phyloP scores from a whole-genome alignment of 305 asterid genomes.

The Plantago coronopus region DNA sequence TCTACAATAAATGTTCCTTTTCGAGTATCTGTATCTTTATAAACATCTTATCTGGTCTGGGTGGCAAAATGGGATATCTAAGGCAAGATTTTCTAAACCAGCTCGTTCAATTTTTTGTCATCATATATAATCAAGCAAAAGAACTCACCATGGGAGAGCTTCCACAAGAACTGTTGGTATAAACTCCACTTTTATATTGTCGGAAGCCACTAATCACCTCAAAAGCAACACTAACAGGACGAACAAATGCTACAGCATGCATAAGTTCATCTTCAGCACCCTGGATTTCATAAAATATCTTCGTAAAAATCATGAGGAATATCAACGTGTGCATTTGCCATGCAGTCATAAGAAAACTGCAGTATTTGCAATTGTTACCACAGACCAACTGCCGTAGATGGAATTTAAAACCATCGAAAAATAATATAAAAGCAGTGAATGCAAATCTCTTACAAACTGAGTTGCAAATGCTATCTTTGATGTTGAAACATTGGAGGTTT shows the following conservation, averaged over 20 bases:
- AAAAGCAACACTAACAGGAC: conserved; percentile 95
- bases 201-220: conserved; percentile 59
- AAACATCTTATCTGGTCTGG: no score
- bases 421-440: not conserved
- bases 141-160: conserved; percentile 63
- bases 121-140: not conserved
- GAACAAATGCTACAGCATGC: conserved; percentile 74
- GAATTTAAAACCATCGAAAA: not conserved
- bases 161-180: conserved; percentile 68
- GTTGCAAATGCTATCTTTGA: not conserved
- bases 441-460: not conserved
- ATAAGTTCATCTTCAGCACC: conserved; percentile 90
- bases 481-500: not conserved
- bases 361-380: no score
- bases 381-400: not conserved
- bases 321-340: not conserved
- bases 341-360: not conserved
- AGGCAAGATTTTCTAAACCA: not conserved
- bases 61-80: no score
- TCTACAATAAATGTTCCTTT: no score
- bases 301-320: conserved; percentile 12
- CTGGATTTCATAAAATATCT: conserved; percentile 32
- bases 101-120: conserved; percentile 3
- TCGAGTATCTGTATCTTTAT: no score
- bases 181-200: conserved; percentile 65